A percentile compares a stretch with the other conserved stretches of the same genome.
These are phyloP conservation scores for Saturnispora galanensis DNA, from an alignment of 805 yeast species.

Conservation along the genomic window DNA sequence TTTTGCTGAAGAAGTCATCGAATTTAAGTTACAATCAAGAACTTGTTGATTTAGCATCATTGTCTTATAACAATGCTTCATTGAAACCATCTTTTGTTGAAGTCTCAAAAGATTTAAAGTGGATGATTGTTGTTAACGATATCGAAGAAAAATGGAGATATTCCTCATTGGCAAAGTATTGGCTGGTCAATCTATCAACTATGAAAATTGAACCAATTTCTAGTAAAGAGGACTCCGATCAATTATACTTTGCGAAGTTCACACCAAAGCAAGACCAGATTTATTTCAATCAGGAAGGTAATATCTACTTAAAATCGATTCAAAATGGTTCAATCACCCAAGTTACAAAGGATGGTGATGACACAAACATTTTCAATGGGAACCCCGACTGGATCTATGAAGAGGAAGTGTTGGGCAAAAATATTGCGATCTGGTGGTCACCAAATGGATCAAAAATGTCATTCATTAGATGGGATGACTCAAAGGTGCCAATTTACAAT, in stretches of 20 bases:
- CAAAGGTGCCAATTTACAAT: conserved; percentile 42
- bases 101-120: conserved; percentile 36
- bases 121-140: conserved; percentile 50
- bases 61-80: conserved; percentile 33
- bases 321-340: conserved; percentile 18
- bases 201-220: conserved; percentile 18
- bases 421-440: conserved; percentile 64
- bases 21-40: conserved; percentile 23
- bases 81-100: conserved; percentile 32
- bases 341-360: conserved; percentile 44
- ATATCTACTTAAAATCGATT: conserved; percentile 41
- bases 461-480: conserved; percentile 50
- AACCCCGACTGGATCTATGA: conserved; percentile 81
- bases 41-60: conserved; percentile 25
- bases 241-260: conserved; percentile 47
- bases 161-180: conserved; percentile 51
- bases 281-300: conserved; percentile 46
- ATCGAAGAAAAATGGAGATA: conserved; percentile 51
- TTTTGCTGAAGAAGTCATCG: conserved; percentile 18
- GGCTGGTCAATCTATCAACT: conserved; percentile 44
- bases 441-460: conserved; percentile 49
- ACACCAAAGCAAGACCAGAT: conserved; percentile 51
- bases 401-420: conserved; percentile 59
- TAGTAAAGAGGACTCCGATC: conserved; percentile 18
- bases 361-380: conserved; percentile 45